Percentiles rank a stretch among this genome's conserved stretches.
These are phyloP conservation scores for Oryza glumipatula DNA, from an alignment of 176 grass and related monocot genomes.

Conservation along the genomic window DNA sequence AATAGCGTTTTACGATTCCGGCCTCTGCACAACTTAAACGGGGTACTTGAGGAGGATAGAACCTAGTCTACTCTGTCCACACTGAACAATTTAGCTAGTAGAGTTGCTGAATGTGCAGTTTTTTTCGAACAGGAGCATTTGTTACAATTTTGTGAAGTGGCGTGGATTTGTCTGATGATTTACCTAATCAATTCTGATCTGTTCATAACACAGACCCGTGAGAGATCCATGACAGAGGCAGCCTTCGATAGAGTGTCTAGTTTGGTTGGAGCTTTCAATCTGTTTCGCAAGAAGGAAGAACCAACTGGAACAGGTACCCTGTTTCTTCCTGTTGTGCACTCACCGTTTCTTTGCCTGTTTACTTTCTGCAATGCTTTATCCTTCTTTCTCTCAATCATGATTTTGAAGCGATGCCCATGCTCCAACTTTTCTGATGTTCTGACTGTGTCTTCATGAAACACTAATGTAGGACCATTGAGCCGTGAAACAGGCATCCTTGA, in stretches of 20 bases:
- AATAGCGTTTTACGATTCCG: not conserved
- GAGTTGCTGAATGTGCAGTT: not conserved
- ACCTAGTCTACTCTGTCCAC: conserved; percentile 22
- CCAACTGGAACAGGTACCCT: conserved; percentile 51
- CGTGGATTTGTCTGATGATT: not conserved
- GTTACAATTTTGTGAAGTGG: not conserved
- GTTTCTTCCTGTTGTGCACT: too few relatives aligned
- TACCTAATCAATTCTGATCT: not conserved
- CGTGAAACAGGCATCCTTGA: conserved; percentile 7
- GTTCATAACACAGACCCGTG: conserved; percentile 42
- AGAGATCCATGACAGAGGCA: conserved; percentile 50
- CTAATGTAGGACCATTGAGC: conserved; percentile 36
- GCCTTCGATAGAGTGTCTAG: conserved; percentile 61
- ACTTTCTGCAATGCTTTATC: not conserved
- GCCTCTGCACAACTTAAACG: not conserved
- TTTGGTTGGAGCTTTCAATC: conserved; percentile 63
- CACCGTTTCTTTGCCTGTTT: not conserved
- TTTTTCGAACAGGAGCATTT: conserved; percentile 11
- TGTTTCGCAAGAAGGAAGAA: conserved; percentile 52
- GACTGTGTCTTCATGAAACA: conserved; percentile 27
- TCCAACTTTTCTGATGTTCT: conserved; percentile 31
- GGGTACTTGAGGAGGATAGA: conserved; percentile 3
- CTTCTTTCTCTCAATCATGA: not conserved
- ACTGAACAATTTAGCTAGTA: conserved; percentile 9
- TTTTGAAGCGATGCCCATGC: not conserved